Evolutionary conservation across 2,329 filamentous ascomycete species (phyloP).

Genomic region (Paracoccidioides brasiliensis): DNA sequence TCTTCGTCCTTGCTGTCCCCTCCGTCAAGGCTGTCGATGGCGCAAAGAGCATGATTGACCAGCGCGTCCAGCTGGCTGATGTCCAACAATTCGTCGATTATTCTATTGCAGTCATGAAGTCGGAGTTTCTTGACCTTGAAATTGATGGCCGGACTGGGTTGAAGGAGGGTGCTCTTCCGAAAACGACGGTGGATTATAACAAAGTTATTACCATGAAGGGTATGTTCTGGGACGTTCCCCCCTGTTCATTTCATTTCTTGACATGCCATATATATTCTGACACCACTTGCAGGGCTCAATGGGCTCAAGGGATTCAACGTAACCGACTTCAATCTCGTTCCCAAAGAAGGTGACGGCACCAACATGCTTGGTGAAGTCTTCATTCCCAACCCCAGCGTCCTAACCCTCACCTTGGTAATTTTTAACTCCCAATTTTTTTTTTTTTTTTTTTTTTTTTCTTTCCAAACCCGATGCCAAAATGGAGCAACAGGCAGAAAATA

Average conservation of each 20-base stretch:
- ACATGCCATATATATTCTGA: not conserved
- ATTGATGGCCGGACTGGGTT: slow-evolving; percentile 41
- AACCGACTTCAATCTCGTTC: slow-evolving; percentile 36
- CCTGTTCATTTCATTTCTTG: not conserved
- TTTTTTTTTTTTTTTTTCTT: no score
- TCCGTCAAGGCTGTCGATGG: slow-evolving; percentile 31
- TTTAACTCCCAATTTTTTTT: not conserved
- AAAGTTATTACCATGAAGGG: slow-evolving; percentile 46
- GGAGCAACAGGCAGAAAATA: not conserved
- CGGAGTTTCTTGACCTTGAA: slow-evolving; percentile 37
- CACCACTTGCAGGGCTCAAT: slow-evolving; percentile 41
- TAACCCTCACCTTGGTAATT: slow-evolving; percentile 40
- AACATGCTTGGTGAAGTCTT: slow-evolving; percentile 42
- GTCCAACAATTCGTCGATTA: slow-evolving; percentile 38
- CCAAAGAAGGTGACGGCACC: slow-evolving; percentile 26
- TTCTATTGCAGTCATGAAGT: slow-evolving; percentile 35
- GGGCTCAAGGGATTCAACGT: slow-evolving; percentile 40
- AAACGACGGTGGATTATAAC: slow-evolving; percentile 41
- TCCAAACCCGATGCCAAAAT: not conserved
- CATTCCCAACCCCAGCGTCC: slow-evolving; percentile 48
- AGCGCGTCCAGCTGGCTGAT: slow-evolving; percentile 33
- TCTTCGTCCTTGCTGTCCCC: slow-evolving; percentile 36
- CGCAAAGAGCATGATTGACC: slow-evolving; percentile 29
- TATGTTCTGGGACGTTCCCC: slow-evolving; percentile 16
- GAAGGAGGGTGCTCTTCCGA: slow-evolving; percentile 38